Evolutionary conservation across 2,329 filamentous ascomycete species (phyloP), one percentile per base, ranked within the genome.

Genomic region (Cryoendolithus antarcticus): DNA sequence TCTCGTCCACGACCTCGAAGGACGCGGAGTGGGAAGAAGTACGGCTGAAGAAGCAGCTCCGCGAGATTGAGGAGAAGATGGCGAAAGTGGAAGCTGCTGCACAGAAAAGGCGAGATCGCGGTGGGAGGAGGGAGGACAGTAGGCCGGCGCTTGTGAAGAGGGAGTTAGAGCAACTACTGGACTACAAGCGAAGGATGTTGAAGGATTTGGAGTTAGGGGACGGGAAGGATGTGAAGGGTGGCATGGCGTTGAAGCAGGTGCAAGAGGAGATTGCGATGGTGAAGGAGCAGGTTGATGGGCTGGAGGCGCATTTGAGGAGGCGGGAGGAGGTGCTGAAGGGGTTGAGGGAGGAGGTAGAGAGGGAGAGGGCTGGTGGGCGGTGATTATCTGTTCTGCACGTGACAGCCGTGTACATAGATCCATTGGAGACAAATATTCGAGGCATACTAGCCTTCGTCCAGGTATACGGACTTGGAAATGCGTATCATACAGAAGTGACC

Each of bases 21-120:
- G 89, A 93, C 19, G 77, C 79, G 54, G 91, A 98, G 59, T 96
- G 91, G 86, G 91, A 98, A 62, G 91, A 96, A 62, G 91, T 96
- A 33, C 76, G 88, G 39, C 71, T 98, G 48, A 89, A 93, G 71
- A 88, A 91, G 58, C 86, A 96, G 62, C 74, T 98, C 27, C 73
- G 77, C 13, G 89, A 96, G 52, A 68, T 98, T 21, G 88, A 98
- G 53, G 74, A 81, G 41, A 93, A 93, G 68, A 81, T 95, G 45
- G 77, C 80, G 29, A 80, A 82, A 42, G 81, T 94, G 1, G 86
- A 93, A 63, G 75, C 82, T 52, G 73, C 74, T 44, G 70, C 75
- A 41, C 71, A 70, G 34, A 56, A 56, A 43, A 51, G 61, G 30
- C 55, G 62, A 60, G 70, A 60, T 52, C 41, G 56, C 2, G 55